These are phyloP conservation scores for Entrophospora sp. DNA, from an alignment of 192 early-diverging fungal genomes.

Conservation along the genomic window DNA sequence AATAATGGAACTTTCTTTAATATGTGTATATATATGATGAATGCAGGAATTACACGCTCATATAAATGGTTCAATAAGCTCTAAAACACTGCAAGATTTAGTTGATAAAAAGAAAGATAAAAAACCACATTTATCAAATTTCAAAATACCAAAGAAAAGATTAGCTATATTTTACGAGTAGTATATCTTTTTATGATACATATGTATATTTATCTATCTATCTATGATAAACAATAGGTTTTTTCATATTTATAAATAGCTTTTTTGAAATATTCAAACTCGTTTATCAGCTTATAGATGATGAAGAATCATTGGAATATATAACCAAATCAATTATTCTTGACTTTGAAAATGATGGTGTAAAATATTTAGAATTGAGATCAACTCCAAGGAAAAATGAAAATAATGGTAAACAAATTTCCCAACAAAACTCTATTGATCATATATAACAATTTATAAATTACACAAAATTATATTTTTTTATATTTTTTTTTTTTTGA, in stretches of 20 bases:
- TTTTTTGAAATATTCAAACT: slow-evolving; percentile 51
- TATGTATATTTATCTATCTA: background rate
- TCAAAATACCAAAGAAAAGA: slow-evolving; percentile 28
- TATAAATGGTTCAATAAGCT: slow-evolving; percentile 46
- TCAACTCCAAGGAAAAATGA: slow-evolving; percentile 40
- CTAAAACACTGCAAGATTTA: slow-evolving; percentile 30
- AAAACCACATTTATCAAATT: slow-evolving; percentile 33
- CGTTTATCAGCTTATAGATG: slow-evolving; percentile 49
- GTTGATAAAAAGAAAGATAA: slow-evolving; percentile 26
- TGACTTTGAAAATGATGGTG: slow-evolving; percentile 44
- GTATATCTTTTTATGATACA: background rate
- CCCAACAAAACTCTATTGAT: no score
- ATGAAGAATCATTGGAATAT: slow-evolving; percentile 29
- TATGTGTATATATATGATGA: background rate
- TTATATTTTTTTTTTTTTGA: background rate
- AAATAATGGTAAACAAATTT: no score
- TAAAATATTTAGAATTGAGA: slow-evolving; percentile 50
- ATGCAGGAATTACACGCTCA: slow-evolving; percentile 50
- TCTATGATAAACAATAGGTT: no score
- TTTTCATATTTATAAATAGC: no score
- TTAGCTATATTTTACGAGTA: slow-evolving; percentile 33
- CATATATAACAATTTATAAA: no score
- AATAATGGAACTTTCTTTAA: background rate
- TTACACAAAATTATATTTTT: background rate
- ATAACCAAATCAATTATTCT: slow-evolving; percentile 34